Percentiles rank a stretch among this genome's conserved stretches.
Evolutionary conservation across 306 rosid genomes (phyloP).

Genomic region (Urtica urens): DNA sequence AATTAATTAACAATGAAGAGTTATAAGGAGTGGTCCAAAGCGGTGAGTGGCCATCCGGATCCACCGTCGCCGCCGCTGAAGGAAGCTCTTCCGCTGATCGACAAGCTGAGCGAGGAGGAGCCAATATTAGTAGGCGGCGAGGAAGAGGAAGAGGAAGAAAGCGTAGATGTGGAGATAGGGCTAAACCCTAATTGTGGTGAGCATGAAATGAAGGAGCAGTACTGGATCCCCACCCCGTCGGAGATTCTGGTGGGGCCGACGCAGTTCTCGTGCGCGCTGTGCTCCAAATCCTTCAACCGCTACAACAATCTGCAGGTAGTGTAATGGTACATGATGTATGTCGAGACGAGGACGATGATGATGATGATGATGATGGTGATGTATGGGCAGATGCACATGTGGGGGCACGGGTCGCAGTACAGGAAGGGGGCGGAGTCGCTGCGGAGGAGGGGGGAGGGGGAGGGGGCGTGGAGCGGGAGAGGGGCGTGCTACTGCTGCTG

Average conservation of each 20-base stretch:
- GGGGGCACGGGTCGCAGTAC: conserved; percentile 79
- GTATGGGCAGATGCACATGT: conserved; percentile 56
- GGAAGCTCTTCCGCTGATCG: conserved; percentile 59
- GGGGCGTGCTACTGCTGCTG: conserved; percentile 63
- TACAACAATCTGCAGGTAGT: conserved; percentile 85
- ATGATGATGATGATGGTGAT: no score
- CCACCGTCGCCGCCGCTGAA: conserved; percentile 35
- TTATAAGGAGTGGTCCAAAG: no score
- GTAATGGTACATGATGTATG: not conserved
- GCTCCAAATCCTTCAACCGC: conserved; percentile 76
- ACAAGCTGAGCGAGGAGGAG: conserved; percentile 23
- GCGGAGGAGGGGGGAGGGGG: conserved; percentile 49
- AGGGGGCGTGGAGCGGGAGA: conserved; percentile 45
- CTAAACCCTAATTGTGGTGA: conserved; percentile 26
- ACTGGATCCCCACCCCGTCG: conserved; percentile 83
- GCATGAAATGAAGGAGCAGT: conserved; percentile 23
- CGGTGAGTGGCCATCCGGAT: conserved; percentile 17
- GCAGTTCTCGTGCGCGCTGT: conserved; percentile 64
- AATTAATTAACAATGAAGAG: no score
- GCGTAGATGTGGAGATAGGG: conserved; percentile 50
- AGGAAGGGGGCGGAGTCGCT: conserved; percentile 54
- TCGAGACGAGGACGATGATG: no score
- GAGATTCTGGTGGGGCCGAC: conserved; percentile 85
- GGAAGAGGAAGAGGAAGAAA: not conserved
- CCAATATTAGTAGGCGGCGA: not conserved